Evolutionary conservation across 192 early-diverging fungal species (phyloP).

Genomic region (Mortierella antarctica): DNA sequence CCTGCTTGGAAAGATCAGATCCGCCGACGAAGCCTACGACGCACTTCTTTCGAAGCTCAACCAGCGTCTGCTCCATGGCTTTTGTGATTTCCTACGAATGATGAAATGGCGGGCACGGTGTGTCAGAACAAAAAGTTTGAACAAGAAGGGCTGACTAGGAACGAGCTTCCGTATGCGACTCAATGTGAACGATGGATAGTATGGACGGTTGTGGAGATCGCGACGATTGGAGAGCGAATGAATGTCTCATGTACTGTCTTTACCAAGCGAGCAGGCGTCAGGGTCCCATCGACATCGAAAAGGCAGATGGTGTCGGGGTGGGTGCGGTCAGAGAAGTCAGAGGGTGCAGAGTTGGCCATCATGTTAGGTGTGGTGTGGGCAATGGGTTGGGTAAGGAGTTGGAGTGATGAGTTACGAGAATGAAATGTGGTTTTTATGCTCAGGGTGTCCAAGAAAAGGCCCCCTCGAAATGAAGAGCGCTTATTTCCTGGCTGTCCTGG

Average conservation of each 20-base stretch:
- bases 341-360: conserved; percentile 1
- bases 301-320: conserved; percentile 87
- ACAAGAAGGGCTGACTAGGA: neutral
- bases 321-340: conserved; percentile 66
- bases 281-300: conserved; percentile 98
- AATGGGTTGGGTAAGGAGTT: neutral
- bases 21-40: conserved; percentile 98
- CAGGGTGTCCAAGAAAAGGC: neutral
- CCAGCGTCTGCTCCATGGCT: conserved; percentile 81
- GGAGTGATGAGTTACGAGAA: neutral
- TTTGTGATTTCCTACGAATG: conserved; percentile 74
- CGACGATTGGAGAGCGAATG: too few species aligned
- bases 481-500: neutral
- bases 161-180: neutral
- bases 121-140: neutral
- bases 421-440: conserved; percentile 2
- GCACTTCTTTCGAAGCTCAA: conserved; percentile 85
- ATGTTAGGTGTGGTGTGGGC: neutral
- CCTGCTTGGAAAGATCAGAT: conserved; percentile 93
- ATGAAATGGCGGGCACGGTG: neutral
- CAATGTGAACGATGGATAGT: neutral
- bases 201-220: neutral
- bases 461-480: neutral
- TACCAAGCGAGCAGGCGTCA: conserved; percentile 95
- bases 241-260: conserved; percentile 3